Conservation (phyloP, 768 basidiomycete genomes). For the Terana coerulea region DNA sequence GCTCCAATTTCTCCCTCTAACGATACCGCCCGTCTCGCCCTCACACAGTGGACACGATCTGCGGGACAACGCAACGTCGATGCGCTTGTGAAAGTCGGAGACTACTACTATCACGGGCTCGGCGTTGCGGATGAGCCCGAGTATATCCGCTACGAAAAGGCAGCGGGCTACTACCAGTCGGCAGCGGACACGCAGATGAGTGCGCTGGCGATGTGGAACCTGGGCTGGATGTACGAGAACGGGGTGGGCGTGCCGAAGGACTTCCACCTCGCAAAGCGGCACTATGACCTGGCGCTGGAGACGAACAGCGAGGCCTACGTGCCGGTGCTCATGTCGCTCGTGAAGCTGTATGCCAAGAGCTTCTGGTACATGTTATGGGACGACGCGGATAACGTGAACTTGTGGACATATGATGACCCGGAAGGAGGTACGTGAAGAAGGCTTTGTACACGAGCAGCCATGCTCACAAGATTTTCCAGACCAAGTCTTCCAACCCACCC, state of each 20-base stretch:
- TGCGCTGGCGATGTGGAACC: constrained; percentile 95
- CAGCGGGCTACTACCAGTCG: constrained; percentile 90
- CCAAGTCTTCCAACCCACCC: neutral
- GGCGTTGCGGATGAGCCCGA: constrained; percentile 72
- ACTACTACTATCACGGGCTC: constrained; percentile 92
- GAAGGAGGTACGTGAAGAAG: constrained; percentile 38
- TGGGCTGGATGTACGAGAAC: constrained; percentile 99
- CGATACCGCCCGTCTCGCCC: constrained; percentile 75
- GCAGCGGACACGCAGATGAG: constrained; percentile 92
- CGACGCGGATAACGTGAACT: constrained; percentile 59
- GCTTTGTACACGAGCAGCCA: neutral
- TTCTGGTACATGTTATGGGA: constrained; percentile 69
- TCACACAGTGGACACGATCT: constrained; percentile 93
- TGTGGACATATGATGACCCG: constrained; percentile 58
- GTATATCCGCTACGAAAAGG: constrained; percentile 73
- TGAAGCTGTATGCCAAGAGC: constrained; percentile 78
- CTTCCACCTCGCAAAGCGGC: constrained; percentile 93
- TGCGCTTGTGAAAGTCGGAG: constrained; percentile 95
- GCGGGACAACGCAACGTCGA: constrained; percentile 95
- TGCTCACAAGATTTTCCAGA: neutral
- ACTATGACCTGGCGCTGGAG: constrained; percentile 88
- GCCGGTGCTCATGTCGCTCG: constrained; percentile 78
- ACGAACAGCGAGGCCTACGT: constrained; percentile 88
- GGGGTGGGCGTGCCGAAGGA: constrained; percentile 93
- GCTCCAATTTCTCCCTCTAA: constrained; percentile 73